Percentiles rank a stretch among this genome's conserved stretches.
phyloP scores from a whole-genome alignment of 2,329 filamentous ascomycete genomes.

The Claviceps fusiformis region DNA sequence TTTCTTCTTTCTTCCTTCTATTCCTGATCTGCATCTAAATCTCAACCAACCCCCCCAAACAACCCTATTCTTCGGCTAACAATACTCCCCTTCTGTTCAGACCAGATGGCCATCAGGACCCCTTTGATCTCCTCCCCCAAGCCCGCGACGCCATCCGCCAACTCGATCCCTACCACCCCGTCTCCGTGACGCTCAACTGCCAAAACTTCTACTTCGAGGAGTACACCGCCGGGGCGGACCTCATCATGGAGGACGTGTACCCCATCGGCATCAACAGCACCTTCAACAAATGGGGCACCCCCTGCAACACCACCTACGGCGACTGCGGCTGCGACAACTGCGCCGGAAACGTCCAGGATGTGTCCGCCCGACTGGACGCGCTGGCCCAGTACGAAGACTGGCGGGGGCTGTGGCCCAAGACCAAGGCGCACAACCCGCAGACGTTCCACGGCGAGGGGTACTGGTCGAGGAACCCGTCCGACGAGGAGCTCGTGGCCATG shows the following conservation, averaged over 20 bases:
- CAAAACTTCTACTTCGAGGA: slow-evolving; percentile 44
- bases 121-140: slow-evolving; percentile 30
- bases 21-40: too few species aligned
- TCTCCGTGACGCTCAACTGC: slow-evolving; percentile 47
- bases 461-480: slow-evolving; percentile 31
- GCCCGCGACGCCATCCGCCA: slow-evolving; percentile 30
- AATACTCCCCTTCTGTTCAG: too few species aligned
- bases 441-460: slow-evolving; percentile 34
- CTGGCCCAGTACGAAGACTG: slow-evolving; percentile 24
- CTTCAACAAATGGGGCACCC: slow-evolving; percentile 40
- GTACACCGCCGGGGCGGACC: slow-evolving; percentile 41
- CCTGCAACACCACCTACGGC: slow-evolving; percentile 44
- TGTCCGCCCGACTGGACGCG: slow-evolving; percentile 27
- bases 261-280: slow-evolving; percentile 43
- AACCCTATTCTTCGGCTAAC: too few species aligned
- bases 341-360: slow-evolving; percentile 36
- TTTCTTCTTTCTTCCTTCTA: too few species aligned
- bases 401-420: slow-evolving; percentile 29
- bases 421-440: slow-evolving; percentile 31
- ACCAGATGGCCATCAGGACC: slow-evolving; percentile 42
- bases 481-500: slow-evolving; percentile 31
- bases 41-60: too few species aligned
- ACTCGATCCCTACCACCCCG: slow-evolving; percentile 48
- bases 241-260: slow-evolving; percentile 47
- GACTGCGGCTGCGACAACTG: slow-evolving; percentile 53